Base-by-base conservation (phyloP, 106 monocot genomes). In the Dendrobium chrysotoxum region DNA sequence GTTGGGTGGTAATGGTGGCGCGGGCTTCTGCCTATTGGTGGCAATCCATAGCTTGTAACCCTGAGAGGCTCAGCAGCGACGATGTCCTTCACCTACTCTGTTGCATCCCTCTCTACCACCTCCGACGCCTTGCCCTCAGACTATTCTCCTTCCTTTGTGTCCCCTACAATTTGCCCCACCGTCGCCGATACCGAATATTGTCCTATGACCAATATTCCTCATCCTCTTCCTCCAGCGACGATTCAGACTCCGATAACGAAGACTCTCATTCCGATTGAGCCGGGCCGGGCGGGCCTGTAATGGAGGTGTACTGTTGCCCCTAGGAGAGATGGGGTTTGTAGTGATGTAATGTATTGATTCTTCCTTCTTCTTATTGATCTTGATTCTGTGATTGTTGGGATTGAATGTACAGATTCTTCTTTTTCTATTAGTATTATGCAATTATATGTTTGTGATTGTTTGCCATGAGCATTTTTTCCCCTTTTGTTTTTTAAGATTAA, bases 31-130 rank as follows among this genome's bases (percentile, higher is more conserved):
- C 91, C 81, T 83, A 87, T 30, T 53, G 64, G 58, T 89, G 91
- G 58, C 91, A 91, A 78, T 72, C 80, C 80, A 80, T 88, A 31
- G 88, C 88, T 25, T 91, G 85, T 86, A 91, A 91, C 72, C 89
- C 91, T 20, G 87, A 89, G 85, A 72, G 87, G 75, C 77, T 91
- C 79, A 83, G 81, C 78, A 73, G 64, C 85, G 85, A 84, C 8
- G 76, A 89, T 66, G 77, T 85, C 30, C 89, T 91, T 41, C 81
- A 83, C 53, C 83, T 89, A 28, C 77, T 91, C 78, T 89, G 80
- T 77, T 89, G 83, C 67, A 53, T 87, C 21, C 91, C 89, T 57
- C 75, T 89, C 72, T 76, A 80, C 77, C 81, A 84, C 55, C 89
- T 89, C 83, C 83, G 86, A 82, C 85, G 89, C 78, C 79, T 91